Evolutionary conservation across 352 stramenopile genomes (phyloP).

Genomic region (Phytophthora citrophthora): DNA sequence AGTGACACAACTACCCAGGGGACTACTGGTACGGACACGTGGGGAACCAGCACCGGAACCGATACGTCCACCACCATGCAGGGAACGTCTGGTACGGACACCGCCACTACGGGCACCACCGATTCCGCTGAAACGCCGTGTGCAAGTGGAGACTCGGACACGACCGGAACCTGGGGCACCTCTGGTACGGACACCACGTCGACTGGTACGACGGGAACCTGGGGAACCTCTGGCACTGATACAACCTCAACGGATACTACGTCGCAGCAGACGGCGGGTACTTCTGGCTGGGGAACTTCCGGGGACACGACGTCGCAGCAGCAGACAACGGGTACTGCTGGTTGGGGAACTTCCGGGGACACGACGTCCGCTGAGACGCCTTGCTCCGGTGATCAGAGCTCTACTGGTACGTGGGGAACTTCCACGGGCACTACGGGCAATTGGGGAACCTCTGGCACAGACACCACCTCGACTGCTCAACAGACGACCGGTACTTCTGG

Average conservation of each 20-base stretch:
- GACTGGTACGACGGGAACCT: constrained; percentile 1
- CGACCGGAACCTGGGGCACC: constrained; percentile 9
- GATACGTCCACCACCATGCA: constrained; percentile 2
- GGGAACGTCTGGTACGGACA: background rate
- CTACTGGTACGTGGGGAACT: constrained; percentile 11
- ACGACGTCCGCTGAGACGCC: constrained; percentile 16
- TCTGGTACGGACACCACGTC: constrained; percentile 4
- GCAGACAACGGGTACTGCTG: constrained; percentile 9
- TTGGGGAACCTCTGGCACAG: background rate
- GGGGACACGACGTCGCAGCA: constrained; percentile 5
- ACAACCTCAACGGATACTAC: constrained; percentile 14
- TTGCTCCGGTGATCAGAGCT: constrained; percentile 26
- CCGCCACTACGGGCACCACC: background rate
- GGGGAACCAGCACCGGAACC: constrained; percentile 17
- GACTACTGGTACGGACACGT: constrained; percentile 4
- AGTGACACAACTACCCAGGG: background rate
- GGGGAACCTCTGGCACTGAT: constrained; percentile 3
- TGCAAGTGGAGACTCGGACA: constrained; percentile 19
- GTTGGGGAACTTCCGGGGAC: background rate
- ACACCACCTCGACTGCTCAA: background rate
- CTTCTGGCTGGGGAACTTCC: background rate
- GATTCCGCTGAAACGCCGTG: constrained; percentile 18
- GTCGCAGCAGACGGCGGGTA: constrained; percentile 11
- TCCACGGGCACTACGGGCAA: constrained; percentile 2
- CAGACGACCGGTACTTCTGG: background rate